Evolutionary conservation across 805 yeast species (phyloP), one percentile per base, ranked within the genome.

Genomic region (Saccharomyces mikatae): DNA sequence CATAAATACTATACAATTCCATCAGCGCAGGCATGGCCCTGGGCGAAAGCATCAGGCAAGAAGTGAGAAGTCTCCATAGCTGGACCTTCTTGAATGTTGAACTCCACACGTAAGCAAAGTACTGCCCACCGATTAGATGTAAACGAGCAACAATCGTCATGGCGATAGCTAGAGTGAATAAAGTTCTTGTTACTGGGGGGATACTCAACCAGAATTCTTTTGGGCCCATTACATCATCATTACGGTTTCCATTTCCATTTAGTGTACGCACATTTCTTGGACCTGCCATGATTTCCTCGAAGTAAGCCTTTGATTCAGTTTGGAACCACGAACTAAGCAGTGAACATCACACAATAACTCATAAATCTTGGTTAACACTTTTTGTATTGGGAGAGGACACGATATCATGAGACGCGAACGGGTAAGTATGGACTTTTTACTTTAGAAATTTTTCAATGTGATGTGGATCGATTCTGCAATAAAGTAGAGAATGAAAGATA

Each of bases 171-270:
- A 78, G 63, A 28, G 80, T 69, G 2, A 81, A 77, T 52, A 83
- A 70, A 48, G 78, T 75, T 56, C 87, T 71, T 3, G 88, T 83
- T 27, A 83, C 81, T 3, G 86, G 84, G 1, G 88, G 88, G 6
- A 84, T 80, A 30, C 58, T 53, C 14, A 52, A 50, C 63, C 65
- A 62, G n/a, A 57, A 47, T 29, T 52, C 51, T 17, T 44, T 46
- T 46, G 49, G 54, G 46, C 49, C 54, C 27, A 47, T 52, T 22
- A 44, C 48, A 24, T 47, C 32, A 49, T 30, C 44, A 47, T 24
- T 47, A 6, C 46, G 30, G 28, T 36, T 30, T 14, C 54, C 47
- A 9, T 48, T 36, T 36, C 44, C 44, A 36, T 36, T 22, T 21
- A 36, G 24, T 36, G 24, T 17, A 36, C 24, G 44, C 44, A 36